Percentiles rank a stretch among this genome's conserved stretches.
These are phyloP conservation scores for Leptographium procerum DNA, from an alignment of 2,329 filamentous ascomycete genomes.

Conservation along the genomic window DNA sequence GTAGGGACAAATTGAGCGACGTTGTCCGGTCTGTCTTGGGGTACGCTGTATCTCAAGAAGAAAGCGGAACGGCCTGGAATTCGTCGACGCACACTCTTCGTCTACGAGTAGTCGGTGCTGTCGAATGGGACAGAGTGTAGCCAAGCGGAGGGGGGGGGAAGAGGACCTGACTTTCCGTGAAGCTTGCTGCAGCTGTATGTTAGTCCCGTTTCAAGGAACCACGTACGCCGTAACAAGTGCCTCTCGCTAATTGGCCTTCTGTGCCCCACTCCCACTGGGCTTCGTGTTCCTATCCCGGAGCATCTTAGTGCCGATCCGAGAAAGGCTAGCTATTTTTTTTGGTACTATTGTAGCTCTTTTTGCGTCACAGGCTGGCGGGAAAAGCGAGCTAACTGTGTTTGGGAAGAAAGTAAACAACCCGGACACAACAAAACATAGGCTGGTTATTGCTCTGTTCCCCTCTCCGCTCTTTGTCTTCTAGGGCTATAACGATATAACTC, in stretches of 20 bases:
- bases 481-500: not conserved
- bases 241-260: conserved; percentile 6
- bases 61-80: not conserved
- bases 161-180: not conserved
- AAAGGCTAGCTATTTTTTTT: not conserved
- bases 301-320: conserved; percentile 7
- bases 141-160: not conserved
- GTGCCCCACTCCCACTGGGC: not conserved
- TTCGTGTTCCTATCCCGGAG: conserved; percentile 4
- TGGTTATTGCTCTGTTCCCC: not conserved
- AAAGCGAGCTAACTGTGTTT: not conserved
- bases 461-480: not conserved
- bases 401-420: conserved; percentile 11
- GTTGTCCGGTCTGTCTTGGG: too few relatives aligned
- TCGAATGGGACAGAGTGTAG: not conserved
- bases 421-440: conserved; percentile 5
- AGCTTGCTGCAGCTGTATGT: conserved; percentile 3
- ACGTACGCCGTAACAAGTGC: conserved; percentile 11
- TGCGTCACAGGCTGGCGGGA: not conserved
- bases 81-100: not conserved
- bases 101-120: not conserved
- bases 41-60: too few relatives aligned
- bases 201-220: conserved; percentile 5
- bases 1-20: too few relatives aligned
- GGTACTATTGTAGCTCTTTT: too few relatives aligned